A percentile compares a stretch with the other conserved stretches of the same genome.
Conservation (phyloP, 306 rosid genomes). For the Malus asiatica region DNA sequence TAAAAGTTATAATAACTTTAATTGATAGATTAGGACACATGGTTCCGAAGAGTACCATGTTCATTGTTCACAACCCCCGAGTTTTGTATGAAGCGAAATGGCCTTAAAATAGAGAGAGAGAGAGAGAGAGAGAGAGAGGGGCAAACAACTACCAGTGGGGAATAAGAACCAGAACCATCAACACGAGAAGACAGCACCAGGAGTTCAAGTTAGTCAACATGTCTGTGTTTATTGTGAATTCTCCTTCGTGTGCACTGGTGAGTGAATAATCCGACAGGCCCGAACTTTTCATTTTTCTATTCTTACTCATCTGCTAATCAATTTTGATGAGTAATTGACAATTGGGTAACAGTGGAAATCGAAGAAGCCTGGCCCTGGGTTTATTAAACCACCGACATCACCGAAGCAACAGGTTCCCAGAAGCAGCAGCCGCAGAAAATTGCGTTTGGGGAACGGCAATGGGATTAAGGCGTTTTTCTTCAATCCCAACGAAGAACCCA, state of each 20-base stretch:
- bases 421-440: slow-evolving; percentile 1
- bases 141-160: neutral
- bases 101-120: too few species aligned
- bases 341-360: slow-evolving; percentile 30
- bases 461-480: slow-evolving; percentile 47
- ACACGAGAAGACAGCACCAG: neutral
- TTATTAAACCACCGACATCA: slow-evolving; percentile 12
- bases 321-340: neutral
- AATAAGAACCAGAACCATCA: neutral
- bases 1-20: too few species aligned
- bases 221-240: slow-evolving; percentile 1
- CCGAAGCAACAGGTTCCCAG: neutral
- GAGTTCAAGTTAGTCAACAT: neutral
- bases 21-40: too few species aligned
- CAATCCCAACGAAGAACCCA: slow-evolving; percentile 64
- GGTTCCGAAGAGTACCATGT: too few species aligned
- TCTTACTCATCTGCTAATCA: neutral
- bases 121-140: too few species aligned
- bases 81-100: too few species aligned
- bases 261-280: neutral
- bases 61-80: too few species aligned
- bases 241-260: slow-evolving; percentile 14
- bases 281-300: neutral
- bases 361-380: slow-evolving; percentile 6
- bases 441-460: slow-evolving; percentile 7